Conservation (phyloP, 768 basidiomycete species). For the Boletus rubropictus region DNA sequence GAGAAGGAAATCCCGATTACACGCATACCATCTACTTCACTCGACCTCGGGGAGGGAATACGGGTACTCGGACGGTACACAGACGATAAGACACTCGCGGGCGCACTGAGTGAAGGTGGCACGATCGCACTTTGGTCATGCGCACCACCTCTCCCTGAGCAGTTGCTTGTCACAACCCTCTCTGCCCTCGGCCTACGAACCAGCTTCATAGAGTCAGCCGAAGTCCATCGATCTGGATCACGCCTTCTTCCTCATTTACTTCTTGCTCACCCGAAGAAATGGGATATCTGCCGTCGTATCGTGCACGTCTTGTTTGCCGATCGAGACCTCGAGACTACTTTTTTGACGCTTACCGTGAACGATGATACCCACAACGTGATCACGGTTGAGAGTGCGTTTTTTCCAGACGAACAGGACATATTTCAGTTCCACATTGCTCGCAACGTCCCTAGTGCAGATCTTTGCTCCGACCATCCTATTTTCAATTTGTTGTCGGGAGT, state of each 20-base stretch:
- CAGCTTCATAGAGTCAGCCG: neutral
- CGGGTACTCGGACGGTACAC: conserved; percentile 19
- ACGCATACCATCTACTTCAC: conserved; percentile 14
- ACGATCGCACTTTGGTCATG: conserved; percentile 29
- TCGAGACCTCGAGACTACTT: conserved; percentile 28
- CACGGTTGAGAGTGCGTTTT: conserved; percentile 21
- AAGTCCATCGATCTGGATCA: neutral
- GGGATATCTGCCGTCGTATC: conserved; percentile 15
- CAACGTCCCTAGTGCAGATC: conserved; percentile 26
- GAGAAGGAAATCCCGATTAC: neutral
- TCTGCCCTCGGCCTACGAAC: conserved; percentile 26
- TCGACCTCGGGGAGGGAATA: conserved; percentile 14
- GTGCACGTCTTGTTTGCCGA: conserved; percentile 18
- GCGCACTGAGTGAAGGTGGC: conserved; percentile 23
- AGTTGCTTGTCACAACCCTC: conserved; percentile 19
- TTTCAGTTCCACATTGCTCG: conserved; percentile 51
- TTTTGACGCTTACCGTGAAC: conserved; percentile 47
- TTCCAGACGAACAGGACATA: conserved; percentile 66
- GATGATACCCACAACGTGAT: conserved; percentile 34
- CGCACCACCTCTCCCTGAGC: conserved; percentile 20
- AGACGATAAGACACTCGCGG: conserved; percentile 15
- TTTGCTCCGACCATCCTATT: conserved; percentile 15
- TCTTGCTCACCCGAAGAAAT: conserved; percentile 22
- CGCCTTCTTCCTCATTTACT: conserved; percentile 27
- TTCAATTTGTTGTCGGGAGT: conserved; percentile 24